Conservation (phyloP, 306 rosid species). For the Oemleria cerasiformis region DNA sequence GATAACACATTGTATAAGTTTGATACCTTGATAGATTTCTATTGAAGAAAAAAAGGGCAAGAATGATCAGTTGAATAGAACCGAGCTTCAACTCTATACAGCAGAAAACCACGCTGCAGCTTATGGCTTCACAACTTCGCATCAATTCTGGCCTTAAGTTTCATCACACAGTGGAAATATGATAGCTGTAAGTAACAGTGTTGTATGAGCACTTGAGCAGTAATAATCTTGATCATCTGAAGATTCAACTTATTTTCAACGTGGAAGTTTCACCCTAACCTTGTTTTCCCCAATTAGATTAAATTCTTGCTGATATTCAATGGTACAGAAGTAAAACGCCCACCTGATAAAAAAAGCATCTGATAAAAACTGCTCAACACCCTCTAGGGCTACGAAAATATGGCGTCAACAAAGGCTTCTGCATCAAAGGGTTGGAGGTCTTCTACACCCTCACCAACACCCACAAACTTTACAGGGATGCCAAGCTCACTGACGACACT, state of each 20-base stretch:
- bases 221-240: background rate
- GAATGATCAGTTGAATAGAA: background rate
- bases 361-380: background rate
- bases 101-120: background rate
- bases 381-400: conserved; percentile 44
- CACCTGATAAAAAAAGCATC: background rate
- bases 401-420: conserved; percentile 92
- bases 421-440: conserved; percentile 97
- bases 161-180: background rate
- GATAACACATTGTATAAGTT: background rate
- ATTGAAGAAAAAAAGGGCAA: background rate
- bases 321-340: background rate
- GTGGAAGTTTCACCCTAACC: background rate
- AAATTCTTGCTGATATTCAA: background rate
- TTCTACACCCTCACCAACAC: conserved; percentile 89
- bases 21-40: background rate
- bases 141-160: background rate
- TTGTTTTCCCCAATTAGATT: background rate
- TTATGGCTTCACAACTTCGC: background rate
- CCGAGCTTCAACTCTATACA: background rate
- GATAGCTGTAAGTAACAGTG: background rate
- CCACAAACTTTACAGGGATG: conserved; percentile 93
- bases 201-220: background rate
- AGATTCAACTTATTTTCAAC: background rate
- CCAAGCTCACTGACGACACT: conserved; percentile 95